A percentile compares a stretch with the other conserved stretches of the same genome.
Evolutionary conservation across 2,329 filamentous ascomycete species (phyloP).

Genomic region (Bipolaris victoriae): DNA sequence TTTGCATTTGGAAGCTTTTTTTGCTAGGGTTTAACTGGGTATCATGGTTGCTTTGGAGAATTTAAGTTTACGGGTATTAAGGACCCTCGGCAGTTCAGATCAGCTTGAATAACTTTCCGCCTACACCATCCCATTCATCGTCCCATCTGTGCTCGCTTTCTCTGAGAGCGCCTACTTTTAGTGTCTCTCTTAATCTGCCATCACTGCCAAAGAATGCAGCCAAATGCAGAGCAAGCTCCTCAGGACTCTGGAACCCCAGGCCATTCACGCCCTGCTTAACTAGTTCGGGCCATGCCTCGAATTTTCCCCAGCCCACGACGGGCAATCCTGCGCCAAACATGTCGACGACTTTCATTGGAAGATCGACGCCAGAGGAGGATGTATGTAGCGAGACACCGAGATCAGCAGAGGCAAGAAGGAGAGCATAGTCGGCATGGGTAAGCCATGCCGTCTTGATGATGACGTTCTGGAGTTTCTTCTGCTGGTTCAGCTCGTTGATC

Average conservation of each 20-base stretch:
- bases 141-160: constrained; percentile 86
- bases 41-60: not conserved
- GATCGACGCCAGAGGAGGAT: constrained; percentile 90
- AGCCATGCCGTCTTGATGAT: constrained; percentile 84
- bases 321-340: constrained; percentile 97
- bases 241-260: constrained; percentile 76
- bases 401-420: constrained; percentile 81
- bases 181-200: constrained; percentile 61
- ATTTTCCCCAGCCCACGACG: constrained; percentile 83
- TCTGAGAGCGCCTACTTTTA: constrained; percentile 72
- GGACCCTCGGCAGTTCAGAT: not conserved
- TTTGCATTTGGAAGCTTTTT: not conserved
- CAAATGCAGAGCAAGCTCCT: constrained; percentile 69
- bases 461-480: constrained; percentile 71
- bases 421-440: constrained; percentile 81
- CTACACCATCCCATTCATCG: constrained; percentile 87
- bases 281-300: constrained; percentile 89
- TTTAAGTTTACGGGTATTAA: not conserved
- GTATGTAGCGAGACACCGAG: constrained; percentile 91
- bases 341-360: constrained; percentile 99
- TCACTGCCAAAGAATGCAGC: constrained; percentile 65
- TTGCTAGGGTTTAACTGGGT: not conserved
- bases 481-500: constrained; percentile 66
- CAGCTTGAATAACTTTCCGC: constrained; percentile 68
- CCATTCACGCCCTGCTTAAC: constrained; percentile 88